Evolutionary conservation across 805 yeast species (phyloP), one percentile per base, ranked within the genome.

Genomic region (Saccharomycopsis schoenii): DNA sequence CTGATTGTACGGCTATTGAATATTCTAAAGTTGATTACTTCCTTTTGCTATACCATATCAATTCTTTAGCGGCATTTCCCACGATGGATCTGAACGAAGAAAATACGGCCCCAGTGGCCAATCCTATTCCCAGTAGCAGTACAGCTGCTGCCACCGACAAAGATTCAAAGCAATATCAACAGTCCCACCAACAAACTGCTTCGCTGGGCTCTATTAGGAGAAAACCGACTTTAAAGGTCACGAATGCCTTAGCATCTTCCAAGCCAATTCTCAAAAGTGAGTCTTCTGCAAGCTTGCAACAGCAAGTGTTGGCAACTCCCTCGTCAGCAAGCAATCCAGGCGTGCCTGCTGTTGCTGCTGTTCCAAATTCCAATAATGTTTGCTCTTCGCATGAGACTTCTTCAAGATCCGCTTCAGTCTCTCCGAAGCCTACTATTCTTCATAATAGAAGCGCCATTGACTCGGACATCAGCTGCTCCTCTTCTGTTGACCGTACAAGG

Each of bases 211-310:
- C 36, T 2, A 19, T 56, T n/a, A 41, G 39, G 14, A 24, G 58
- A 19, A 59, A 56, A 55, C 64, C 64, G 9, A 62, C 60, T 24
- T 58, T 62, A 51, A 62, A 62, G 39, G 62, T 62, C 42, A 47
- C 50, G 21, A 62, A 57, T n/a, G 51, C 62, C 4, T 4, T 24
- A n/a, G 37, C 58, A 11, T 11, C 21, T 24, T 43, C 42, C 55
- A 57, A 57, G n/a, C 64, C 64, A 4, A 62, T 62, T 41, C 52
- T 62, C 8, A 60, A 55, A 37, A 62, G 37, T 51, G 62, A 62
- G 43, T 57, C 62, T 5, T 47, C 52, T 14, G 12, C n/a, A 47
- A 47, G 34, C 52, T 47, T 47, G n/a, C 52, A 47, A 21, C 52
- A 47, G 10, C 54, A 52, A 55, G 34, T 52, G 1, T n/a, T n/a